Base-by-base conservation (phyloP, 768 basidiomycete genomes). In the Candolleomyces aberdarensis region DNA sequence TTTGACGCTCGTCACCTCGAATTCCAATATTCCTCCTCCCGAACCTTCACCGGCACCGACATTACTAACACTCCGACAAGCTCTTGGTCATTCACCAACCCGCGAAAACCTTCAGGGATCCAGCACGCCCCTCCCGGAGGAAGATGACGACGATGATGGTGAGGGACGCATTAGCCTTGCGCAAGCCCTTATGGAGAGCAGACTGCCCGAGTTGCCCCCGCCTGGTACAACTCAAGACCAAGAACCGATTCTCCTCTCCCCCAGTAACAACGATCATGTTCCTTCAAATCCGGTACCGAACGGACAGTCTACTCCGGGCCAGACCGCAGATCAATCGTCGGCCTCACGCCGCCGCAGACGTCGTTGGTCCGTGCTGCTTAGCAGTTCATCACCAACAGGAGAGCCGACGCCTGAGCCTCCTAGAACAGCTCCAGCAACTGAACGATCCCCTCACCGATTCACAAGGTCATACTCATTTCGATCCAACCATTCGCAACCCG, bases 111-210 rank as follows among this genome's bases (percentile, higher is more conserved):
- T 64, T 8, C 60, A 63, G 56, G 73, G 75, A 13, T 72, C 78
- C 8, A 76, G 76, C 47, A 75, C 75, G n/a, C 76, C 78, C 50
- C 72, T 75, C 49, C 72, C 74, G 32, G 74, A 72, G 31, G 83
- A 78, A 57, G 80, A 89, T 19, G 86, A 85, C 8, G 86, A 86
- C 10, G 88, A 85, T 9, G 86, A 85, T 22, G 83, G 80, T 8
- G 80, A 85, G 58, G 88, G 90, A 39, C 79, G 80, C 29, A 87
- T 94, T 41, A 87, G 85, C 29, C 80, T 94, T 46, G 86, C 81
- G 0, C 85, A 94, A 64, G 87, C 87, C 10, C 75, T 94, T 19
- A 68, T 89, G 57, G 92, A 94, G 75, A 92, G 91, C 65, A 86
- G 92, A 41, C 72, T 91, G 36, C 91, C 92, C 7, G 81, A 87